Conservation (phyloP, 306 rosid species). For the Cicer arietinum region DNA sequence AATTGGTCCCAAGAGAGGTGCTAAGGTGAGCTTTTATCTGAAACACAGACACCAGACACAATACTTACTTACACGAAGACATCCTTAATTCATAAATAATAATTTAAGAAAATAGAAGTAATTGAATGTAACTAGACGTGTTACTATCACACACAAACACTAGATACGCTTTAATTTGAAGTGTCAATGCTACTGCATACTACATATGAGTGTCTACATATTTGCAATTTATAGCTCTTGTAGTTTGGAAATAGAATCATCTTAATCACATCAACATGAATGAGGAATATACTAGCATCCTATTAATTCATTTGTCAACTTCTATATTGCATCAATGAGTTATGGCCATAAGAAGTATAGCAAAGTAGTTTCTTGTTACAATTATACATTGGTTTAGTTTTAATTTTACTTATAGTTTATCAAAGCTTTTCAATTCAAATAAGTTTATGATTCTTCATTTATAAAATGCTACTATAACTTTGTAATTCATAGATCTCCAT, state of each 20-base stretch:
- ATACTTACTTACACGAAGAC: no score
- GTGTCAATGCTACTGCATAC: no score
- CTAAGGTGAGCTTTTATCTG: constrained; percentile 52
- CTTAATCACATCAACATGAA: constrained; percentile 9
- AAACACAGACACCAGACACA: no score
- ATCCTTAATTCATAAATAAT: no score
- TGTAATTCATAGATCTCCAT: not conserved
- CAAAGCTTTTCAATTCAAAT: not conserved
- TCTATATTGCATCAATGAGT: constrained; percentile 8
- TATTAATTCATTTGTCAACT: constrained; percentile 7
- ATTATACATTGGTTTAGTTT: not conserved
- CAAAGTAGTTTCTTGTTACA: not conserved
- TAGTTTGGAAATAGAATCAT: not conserved
- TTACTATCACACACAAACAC: no score
- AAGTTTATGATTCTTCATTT: no score
- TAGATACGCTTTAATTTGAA: no score
- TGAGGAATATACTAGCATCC: not conserved
- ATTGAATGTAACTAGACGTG: no score
- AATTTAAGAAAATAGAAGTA: no score
- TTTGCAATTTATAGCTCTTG: not conserved
- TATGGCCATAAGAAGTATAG: not conserved
- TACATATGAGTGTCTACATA: no score
- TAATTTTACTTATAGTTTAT: not conserved
- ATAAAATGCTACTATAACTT: not conserved
- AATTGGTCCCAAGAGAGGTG: constrained; percentile 93